Conservation (phyloP, 768 basidiomycete species). For the Tricholoma sp. region DNA sequence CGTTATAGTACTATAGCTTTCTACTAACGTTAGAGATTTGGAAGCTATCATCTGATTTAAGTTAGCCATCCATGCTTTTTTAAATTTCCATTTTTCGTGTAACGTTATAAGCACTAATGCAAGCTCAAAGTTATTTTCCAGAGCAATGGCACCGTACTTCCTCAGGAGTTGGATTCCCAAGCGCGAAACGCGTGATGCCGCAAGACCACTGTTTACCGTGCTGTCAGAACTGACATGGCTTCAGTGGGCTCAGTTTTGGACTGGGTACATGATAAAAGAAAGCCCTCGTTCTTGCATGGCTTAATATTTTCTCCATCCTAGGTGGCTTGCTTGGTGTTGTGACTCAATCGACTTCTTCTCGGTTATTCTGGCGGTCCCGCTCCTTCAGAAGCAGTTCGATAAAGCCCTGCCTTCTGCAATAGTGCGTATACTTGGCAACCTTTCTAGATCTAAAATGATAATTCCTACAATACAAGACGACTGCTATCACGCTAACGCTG, state of each 20-base stretch:
- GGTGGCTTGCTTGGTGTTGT: slow-evolving; percentile 25
- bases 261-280: slow-evolving; percentile 32
- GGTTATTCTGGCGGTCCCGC: slow-evolving; percentile 19
- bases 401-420: slow-evolving; percentile 30
- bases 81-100: not conserved
- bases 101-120: not conserved
- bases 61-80: not conserved
- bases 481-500: slow-evolving; percentile 87
- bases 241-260: slow-evolving; percentile 56
- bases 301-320: not conserved
- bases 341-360: slow-evolving; percentile 26
- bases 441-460: not conserved
- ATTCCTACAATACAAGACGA: slow-evolving; percentile 13
- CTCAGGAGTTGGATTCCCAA: slow-evolving; percentile 40
- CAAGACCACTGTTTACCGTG: slow-evolving; percentile 39
- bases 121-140: not conserved
- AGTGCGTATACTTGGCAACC: slow-evolving; percentile 15
- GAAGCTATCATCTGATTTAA: not conserved
- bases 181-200: slow-evolving; percentile 32
- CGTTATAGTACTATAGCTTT: not conserved
- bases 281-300: not conserved
- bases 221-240: slow-evolving; percentile 40
- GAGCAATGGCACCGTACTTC: slow-evolving; percentile 46
- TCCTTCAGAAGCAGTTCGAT: slow-evolving; percentile 17
- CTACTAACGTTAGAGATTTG: not conserved